Base-by-base conservation (phyloP, 2,329 filamentous ascomycete genomes). In the Furcasterigmium furcatum region DNA sequence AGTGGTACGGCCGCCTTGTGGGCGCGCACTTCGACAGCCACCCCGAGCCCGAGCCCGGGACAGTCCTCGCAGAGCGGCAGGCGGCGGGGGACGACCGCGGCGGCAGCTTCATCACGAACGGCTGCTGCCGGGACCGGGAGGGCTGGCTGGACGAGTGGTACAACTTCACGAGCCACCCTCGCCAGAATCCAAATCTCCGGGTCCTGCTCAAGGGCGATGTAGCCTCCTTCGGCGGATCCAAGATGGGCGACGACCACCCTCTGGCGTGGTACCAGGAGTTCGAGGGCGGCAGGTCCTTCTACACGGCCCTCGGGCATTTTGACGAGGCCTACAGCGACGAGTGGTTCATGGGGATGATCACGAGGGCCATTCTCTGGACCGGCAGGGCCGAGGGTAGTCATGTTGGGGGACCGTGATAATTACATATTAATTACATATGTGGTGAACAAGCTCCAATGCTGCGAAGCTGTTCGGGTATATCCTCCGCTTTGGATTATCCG, bases 71-170 rank as follows among this genome's bases (percentile, higher is more conserved):
- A 5, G 59, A 63, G 30, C 59, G 62, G 16, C 46, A 46, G 5
- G 36, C 36, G 5, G 12, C 34, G 16, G 12, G 24, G 12, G 16
- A 16, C 9, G 18, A 18, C 4, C n/a, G n/a, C 12, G 8, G 19
- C 20, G 38, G 40, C 2, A 63, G 70, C 48, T 53, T 53, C 16
- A 62, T 68, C 24, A 52, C 65, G 10, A 53, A 47, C 3, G 51
- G 40, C 4, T 45, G 13, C 34, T 25, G 9, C 20, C 43, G 19
- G 40, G 46, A 19, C 13, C 42, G 43, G 4, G 35, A 52, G 32
- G 38, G 55, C 35, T 68, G 61, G 60, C 58, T 64, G 44, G 68
- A 72, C 42, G 68, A 72, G 53, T 72, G 67, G 66, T 72, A 72
- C 55, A 70, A 70, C 46, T 71, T 69, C 47, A 50, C 55, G 41